A percentile compares a stretch with the other conserved stretches of the same genome.
These are phyloP conservation scores for Hypoxylon fragiforme DNA, from an alignment of 495 filamentous ascomycete genomes.

Conservation along the genomic window DNA sequence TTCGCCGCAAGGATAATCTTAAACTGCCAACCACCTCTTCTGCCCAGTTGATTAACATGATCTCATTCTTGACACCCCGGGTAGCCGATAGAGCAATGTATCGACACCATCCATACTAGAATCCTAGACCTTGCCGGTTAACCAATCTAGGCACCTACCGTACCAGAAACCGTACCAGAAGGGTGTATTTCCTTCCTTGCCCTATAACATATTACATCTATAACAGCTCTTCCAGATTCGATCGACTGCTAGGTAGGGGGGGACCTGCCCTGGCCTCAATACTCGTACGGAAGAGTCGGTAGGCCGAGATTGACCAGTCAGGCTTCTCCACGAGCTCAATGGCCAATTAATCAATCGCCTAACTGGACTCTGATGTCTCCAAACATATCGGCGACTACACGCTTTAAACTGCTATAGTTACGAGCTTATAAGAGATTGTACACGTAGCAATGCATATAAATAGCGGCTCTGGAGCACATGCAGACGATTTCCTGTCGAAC, in stretches of 20 bases:
- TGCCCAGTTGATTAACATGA: slow-evolving; percentile 9
- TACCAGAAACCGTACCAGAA: background rate
- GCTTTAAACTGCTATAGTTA: no score
- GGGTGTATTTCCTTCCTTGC: slow-evolving; percentile 11
- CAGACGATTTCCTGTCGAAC: slow-evolving; percentile 16
- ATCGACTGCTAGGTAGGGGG: slow-evolving; percentile 21
- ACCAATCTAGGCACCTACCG: background rate
- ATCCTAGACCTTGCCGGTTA: background rate
- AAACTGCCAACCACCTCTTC: slow-evolving; percentile 5
- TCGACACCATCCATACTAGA: no score
- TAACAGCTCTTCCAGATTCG: slow-evolving; percentile 25
- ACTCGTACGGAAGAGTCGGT: slow-evolving; percentile 7
- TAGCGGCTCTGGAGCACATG: slow-evolving; percentile 19
- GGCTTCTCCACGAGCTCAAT: slow-evolving; percentile 15
- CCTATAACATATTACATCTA: slow-evolving; percentile 12
- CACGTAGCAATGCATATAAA: slow-evolving; percentile 23
- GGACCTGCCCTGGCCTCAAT: slow-evolving; percentile 1
- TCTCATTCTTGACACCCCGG: slow-evolving; percentile 5
- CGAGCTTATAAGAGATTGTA: background rate
- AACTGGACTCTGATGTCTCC: slow-evolving; percentile 13
- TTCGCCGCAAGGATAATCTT: slow-evolving; percentile 12
- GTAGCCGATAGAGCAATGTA: slow-evolving; percentile 17
- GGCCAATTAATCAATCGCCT: slow-evolving; percentile 16
- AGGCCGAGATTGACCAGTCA: slow-evolving; percentile 10
- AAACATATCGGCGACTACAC: no score